A percentile compares a stretch with the other conserved stretches of the same genome.
phyloP scores from a whole-genome alignment of 2,329 filamentous ascomycete species.

The Pleomassaria siparia region DNA sequence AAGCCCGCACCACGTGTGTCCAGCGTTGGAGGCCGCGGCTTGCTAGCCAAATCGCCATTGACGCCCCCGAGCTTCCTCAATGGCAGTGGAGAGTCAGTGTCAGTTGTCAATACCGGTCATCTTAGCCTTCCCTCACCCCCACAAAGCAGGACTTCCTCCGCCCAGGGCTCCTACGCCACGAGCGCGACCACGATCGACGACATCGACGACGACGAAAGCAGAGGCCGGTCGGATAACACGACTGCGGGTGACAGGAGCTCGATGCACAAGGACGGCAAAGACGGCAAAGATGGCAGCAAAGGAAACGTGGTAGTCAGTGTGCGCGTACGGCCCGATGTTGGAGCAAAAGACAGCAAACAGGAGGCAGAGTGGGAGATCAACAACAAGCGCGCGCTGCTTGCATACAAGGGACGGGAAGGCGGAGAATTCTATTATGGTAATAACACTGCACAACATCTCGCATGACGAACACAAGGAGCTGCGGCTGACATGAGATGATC shows the following conservation, averaged over 20 bases:
- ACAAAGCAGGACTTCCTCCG: slow-evolving; percentile 87
- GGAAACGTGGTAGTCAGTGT: slow-evolving; percentile 97
- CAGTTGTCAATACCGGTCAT: slow-evolving; percentile 64
- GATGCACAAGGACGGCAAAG: slow-evolving; percentile 66
- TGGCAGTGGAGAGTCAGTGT: slow-evolving; percentile 74
- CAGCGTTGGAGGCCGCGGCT: slow-evolving; percentile 31
- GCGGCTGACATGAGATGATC: slow-evolving; percentile 16
- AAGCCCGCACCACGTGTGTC: slow-evolving; percentile 57
- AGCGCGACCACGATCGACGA: slow-evolving; percentile 87
- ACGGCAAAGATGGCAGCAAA: too few species aligned
- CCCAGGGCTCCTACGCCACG: slow-evolving; percentile 88
- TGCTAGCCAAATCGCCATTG: slow-evolving; percentile 47
- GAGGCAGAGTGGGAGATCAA: slow-evolving; percentile 93
- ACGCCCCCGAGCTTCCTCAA: slow-evolving; percentile 73
- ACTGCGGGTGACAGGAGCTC: slow-evolving; percentile 22
- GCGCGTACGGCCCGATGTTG: slow-evolving; percentile 81
- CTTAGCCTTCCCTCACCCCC: slow-evolving; percentile 79
- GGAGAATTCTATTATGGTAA: slow-evolving; percentile 92
- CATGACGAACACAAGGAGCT: slow-evolving; percentile 7
- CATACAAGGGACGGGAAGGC: slow-evolving; percentile 83
- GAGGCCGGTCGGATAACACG: slow-evolving; percentile 51
- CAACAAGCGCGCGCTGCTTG: slow-evolving; percentile 76
- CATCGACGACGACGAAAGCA: slow-evolving; percentile 61
- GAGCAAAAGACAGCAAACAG: slow-evolving; percentile 61
- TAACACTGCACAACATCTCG: slow-evolving; percentile 50